Evolutionary conservation across 2,329 filamentous ascomycete species (phyloP), one percentile per base, ranked within the genome.

Genomic region (Dothideomycetes sp.): DNA sequence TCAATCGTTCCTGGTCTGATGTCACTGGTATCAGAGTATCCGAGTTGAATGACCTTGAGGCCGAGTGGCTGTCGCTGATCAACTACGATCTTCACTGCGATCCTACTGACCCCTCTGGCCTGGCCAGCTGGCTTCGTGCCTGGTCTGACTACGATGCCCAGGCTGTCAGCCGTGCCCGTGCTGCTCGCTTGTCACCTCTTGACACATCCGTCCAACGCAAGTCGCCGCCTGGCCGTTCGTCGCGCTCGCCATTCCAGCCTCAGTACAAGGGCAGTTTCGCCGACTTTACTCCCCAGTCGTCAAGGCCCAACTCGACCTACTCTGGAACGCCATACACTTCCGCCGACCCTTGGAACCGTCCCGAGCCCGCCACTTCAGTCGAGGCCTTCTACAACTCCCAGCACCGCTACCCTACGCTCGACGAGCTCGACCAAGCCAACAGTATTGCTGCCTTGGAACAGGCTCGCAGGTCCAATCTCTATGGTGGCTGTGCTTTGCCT

Each of bases 1-100:
- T 94, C 71, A 95, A 94, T 66, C 82, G 85, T 41, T 94, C 88
- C 1, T 95, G 88, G 88, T 85, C 88, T 4, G 88, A 95, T 58
- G 88, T 95, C 38, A 94, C 86, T 63, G 85, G 84, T 47, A 94
- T 95, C 50, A 71, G 80, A 22, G 86, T 94, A 15, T 65, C 74
- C 3, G 86, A 94, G 56, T 72, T 95, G 51, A 94, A 94, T 65
- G 70, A 73, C 45, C 74, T 94, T 60, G 88, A 95, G 68, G 77
- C 82, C 53, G 82, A 93, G 53, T 95, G 88, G 88, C 73, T 95
- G 28, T 71, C 77, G 41, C 79, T 80, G 29, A 91, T 93, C 59
- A 72, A 78, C 51, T 94, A 85, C 81, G 74, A 80, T 49, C 77
- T 95, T 40, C 91, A 94, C 57, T 82, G 91, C 57, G 87, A 93